phyloP scores from a whole-genome alignment of 2,329 filamentous ascomycete genomes.

The Aureobasidium uvarum region DNA sequence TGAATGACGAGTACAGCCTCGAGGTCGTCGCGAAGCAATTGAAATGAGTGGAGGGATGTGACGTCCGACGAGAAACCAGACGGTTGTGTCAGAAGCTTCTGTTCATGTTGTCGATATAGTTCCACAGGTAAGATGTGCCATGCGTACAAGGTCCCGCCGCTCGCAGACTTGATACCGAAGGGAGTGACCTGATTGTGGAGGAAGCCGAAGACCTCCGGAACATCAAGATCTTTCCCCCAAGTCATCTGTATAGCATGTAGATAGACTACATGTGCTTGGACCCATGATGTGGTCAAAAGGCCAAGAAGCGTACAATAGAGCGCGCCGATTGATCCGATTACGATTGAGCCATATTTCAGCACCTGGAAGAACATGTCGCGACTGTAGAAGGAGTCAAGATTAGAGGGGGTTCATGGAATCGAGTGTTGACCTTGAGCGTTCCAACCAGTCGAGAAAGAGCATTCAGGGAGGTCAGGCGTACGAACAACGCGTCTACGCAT shows the following conservation, averaged over 20 bases:
- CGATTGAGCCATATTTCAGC: constrained; percentile 32
- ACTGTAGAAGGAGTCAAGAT: neutral
- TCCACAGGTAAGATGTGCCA: constrained; percentile 54
- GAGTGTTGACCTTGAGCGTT: neutral
- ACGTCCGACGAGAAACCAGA: constrained; percentile 55
- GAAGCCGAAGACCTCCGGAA: constrained; percentile 51
- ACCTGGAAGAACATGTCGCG: neutral
- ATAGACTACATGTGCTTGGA: constrained; percentile 59
- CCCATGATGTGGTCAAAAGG: constrained; percentile 46
- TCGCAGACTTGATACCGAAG: constrained; percentile 47
- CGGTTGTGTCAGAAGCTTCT: constrained; percentile 44
- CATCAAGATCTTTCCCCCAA: constrained; percentile 54
- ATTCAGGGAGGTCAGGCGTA: neutral
- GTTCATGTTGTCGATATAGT: constrained; percentile 47
- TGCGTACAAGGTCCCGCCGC: constrained; percentile 46
- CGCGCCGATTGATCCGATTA: constrained; percentile 31
- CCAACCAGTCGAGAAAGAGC: neutral
- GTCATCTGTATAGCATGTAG: constrained; percentile 55
- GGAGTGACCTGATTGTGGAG: constrained; percentile 40
- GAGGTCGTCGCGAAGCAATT: constrained; percentile 62
- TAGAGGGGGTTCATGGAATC: neutral
- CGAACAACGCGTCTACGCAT: neutral
- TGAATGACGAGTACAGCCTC: constrained; percentile 63
- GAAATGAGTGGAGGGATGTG: constrained; percentile 58
- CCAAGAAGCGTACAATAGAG: constrained; percentile 49